Evolutionary conservation across 495 filamentous ascomycete species (phyloP), one percentile per base, ranked within the genome.

Genomic region (Podospora sp.): DNA sequence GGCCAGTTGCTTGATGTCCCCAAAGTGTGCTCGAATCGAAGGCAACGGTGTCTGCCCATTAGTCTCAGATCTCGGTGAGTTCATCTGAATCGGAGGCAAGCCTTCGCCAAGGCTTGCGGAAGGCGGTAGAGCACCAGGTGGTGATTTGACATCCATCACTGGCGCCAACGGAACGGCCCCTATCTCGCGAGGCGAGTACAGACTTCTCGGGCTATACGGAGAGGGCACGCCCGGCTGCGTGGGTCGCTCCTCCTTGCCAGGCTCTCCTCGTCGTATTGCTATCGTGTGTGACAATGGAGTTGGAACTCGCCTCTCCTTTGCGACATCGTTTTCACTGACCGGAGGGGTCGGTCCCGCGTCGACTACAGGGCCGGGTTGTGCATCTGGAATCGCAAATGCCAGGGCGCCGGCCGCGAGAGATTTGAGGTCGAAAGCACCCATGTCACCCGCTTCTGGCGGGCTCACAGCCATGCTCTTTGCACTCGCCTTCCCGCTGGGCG

Each of bases 1-100:
- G 89, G 91, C 71, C 79, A 92, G 66, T 76, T 89, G 66, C 84
- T 85, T 59, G 3, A 78, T 56, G 40, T 81, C 78, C 29, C 77
- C 75, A 9, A 85, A 60, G 35, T 75, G 71, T n/a, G 77, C 72
- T 24, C 73, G 73, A 58, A 86, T 84, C 7, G 83, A 82, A 0
- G 83, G 83, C 14, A 86, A 68, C 5, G 72, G 70, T 18, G 76
- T 77, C 67, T 78, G 78, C 22, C 71, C 78, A 52, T 77, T 79
- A 25, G 72, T 67, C 20, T 81, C 78, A 50, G 78, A 81, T 67
- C 81, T 75, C 9, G 83, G 81, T 9, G 82, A 85, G 27, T 73
- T 68, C 26, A 78, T 72, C 33, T 82, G 80, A 35, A 86, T 78
- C n/a, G 83, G 84, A n/a, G 84, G 75, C 20, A 86, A 71, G 16